Conservation (phyloP, 1,284 basidiomycete species). For the Cystodermella granulosa region DNA sequence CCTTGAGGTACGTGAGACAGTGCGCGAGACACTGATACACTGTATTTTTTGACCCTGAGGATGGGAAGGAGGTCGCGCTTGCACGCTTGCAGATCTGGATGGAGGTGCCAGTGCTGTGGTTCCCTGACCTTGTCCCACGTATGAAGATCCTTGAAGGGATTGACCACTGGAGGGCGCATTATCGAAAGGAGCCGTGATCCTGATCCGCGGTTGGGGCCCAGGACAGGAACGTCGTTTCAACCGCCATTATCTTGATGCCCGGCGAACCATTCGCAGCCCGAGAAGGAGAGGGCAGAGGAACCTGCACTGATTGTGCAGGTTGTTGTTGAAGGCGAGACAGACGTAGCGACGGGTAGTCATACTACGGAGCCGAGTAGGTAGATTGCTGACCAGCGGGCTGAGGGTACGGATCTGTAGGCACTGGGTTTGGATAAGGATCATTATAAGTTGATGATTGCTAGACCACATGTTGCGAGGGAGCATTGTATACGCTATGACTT, state of each 20-base stretch:
- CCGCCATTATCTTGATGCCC: slow-evolving; percentile 60
- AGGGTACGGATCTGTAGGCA: slow-evolving; percentile 12
- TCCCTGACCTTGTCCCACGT: slow-evolving; percentile 40
- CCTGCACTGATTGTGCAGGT: slow-evolving; percentile 10
- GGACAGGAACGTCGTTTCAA: slow-evolving; percentile 87
- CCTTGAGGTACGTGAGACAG: neutral
- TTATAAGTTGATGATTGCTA: slow-evolving; percentile 13
- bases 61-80: slow-evolving; percentile 44
- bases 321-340: slow-evolving; percentile 36
- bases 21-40: neutral
- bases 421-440: slow-evolving; percentile 11
- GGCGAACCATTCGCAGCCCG: slow-evolving; percentile 16
- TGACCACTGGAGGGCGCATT: slow-evolving; percentile 54
- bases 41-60: slow-evolving; percentile 31
- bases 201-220: slow-evolving; percentile 51
- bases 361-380: slow-evolving; percentile 13
- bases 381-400: slow-evolving; percentile 3
- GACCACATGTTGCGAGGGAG: slow-evolving; percentile 14
- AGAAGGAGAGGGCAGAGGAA: slow-evolving; percentile 26
- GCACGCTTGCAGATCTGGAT: slow-evolving; percentile 56
- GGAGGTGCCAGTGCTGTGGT: slow-evolving; percentile 58
- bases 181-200: slow-evolving; percentile 86
- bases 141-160: slow-evolving; percentile 46
- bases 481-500: slow-evolving; percentile 12
- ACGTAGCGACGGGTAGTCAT: slow-evolving; percentile 30